These are phyloP conservation scores for Fusarium sp. DNA, from an alignment of 2,329 filamentous ascomycete genomes.

Conservation along the genomic window DNA sequence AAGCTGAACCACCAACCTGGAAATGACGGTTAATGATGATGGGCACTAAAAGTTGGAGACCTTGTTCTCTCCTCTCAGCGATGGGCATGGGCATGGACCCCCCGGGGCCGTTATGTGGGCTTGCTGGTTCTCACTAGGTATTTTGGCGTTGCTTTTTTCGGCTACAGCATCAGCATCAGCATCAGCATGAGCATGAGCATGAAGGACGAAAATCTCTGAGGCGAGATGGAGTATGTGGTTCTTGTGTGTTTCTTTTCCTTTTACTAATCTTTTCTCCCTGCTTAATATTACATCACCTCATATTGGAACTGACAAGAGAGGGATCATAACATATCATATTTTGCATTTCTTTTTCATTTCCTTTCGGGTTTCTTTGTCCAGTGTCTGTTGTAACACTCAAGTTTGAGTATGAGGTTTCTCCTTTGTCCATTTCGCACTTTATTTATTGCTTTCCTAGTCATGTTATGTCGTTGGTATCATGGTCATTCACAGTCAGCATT, in stretches of 20 bases:
- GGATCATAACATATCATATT: conserved; percentile 13
- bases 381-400: neutral
- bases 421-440: neutral
- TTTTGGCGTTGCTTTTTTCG: conserved; percentile 2
- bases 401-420: neutral
- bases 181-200: conserved; percentile 1
- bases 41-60: neutral
- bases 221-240: conserved; percentile 27
- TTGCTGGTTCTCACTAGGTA: conserved; percentile 8
- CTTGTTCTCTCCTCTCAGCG: neutral
- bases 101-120: neutral
- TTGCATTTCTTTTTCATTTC: neutral
- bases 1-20: conserved; percentile 10
- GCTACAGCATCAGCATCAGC: neutral
- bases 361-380: neutral
- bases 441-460: conserved; percentile 9
- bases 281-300: neutral
- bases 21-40: neutral
- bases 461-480: neutral
- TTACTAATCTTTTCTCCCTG: neutral
- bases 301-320: neutral
- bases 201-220: neutral
- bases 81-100: neutral
- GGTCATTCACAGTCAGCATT: conserved; percentile 32
- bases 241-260: conserved; percentile 1